Base-by-base conservation (phyloP, 2,329 filamentous ascomycete genomes). In the Teratosphaeria nubilosa region DNA sequence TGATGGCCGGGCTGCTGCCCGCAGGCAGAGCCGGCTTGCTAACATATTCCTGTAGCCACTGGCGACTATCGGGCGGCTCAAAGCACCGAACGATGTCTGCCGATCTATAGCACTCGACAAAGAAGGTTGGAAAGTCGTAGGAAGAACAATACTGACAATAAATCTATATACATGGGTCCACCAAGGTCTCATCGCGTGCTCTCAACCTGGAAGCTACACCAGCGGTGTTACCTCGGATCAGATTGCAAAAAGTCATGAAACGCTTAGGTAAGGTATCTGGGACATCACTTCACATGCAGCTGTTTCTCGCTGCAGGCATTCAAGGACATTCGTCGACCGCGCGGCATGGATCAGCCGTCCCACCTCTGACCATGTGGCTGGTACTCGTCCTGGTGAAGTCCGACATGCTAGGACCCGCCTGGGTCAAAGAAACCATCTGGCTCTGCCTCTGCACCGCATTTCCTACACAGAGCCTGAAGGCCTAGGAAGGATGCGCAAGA, bases 11-110 rank as follows among this genome's bases (percentile, higher is more conserved):
- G 59, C 56, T 32, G 61, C 63, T 54, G 61, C 63, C 57, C 65
- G 53, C 30, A 63, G 60, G 60, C 68, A 68, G 34, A 64, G 58
- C 53, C 65, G 61, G 58, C 64, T 67, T 41, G 64, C 63, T 48
- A 69, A 58, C 67, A 69, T 69, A 32, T 11, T 56, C 20, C 10
- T 10, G n/a, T 37, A 34, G 11, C 37, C 20, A 51, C 5, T n/a
- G 27, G 24, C 9, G 41, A 16, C 16, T 9, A 5, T 22, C 20
- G 5, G 16, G n/a, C 5, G 41, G 16, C 11, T 37, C 34, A 16
- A 4, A 37, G 16, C 16, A 5, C 16, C 1, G 34, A 37, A 13
- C 11, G 11, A 37, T 16, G 16, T 37, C 34, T 37, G 11, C 11
- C 16, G 11, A 13, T 37, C 34, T 37, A 16, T 16, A 1, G 11